Percentiles rank a stretch among this genome's conserved stretches.
phyloP scores from a whole-genome alignment of 1,284 basidiomycete species.

The Athelia psychrophila region DNA sequence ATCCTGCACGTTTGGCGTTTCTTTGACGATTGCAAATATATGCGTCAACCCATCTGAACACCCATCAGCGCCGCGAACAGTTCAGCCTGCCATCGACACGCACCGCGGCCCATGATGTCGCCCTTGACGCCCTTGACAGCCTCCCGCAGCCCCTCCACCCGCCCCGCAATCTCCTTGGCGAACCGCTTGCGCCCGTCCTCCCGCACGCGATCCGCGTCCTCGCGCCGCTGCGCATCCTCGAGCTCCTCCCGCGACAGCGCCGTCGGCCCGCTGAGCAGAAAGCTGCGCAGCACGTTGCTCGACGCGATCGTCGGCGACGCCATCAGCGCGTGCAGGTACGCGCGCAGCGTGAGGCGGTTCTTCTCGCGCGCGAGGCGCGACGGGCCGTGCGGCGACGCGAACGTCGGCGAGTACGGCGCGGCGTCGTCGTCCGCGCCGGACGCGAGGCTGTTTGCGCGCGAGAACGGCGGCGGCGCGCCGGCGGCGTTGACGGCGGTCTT shows the following conservation, averaged over 20 bases:
- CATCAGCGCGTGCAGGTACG: slow-evolving; percentile 85
- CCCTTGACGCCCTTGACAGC: slow-evolving; percentile 89
- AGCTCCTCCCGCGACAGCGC: slow-evolving; percentile 71
- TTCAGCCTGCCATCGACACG: slow-evolving; percentile 3
- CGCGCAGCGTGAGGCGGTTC: slow-evolving; percentile 92
- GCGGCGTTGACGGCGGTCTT: slow-evolving; percentile 51
- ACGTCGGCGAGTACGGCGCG: slow-evolving; percentile 11
- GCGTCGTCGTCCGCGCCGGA: slow-evolving; percentile 8
- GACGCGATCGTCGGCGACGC: slow-evolving; percentile 74
- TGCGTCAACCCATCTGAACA: slow-evolving; percentile 77
- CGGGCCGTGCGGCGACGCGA: slow-evolving; percentile 5
- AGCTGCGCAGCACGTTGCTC: slow-evolving; percentile 83
- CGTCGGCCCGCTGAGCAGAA: slow-evolving; percentile 81
- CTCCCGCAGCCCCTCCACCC: slow-evolving; percentile 86
- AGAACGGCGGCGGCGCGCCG: slow-evolving; percentile 10
- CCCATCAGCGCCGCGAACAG: not conserved
- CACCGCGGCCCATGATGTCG: slow-evolving; percentile 84
- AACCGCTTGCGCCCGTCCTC: slow-evolving; percentile 89
- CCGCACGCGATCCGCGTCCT: slow-evolving; percentile 88
- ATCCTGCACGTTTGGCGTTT: slow-evolving; percentile 74
- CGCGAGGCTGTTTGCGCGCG: slow-evolving; percentile 21
- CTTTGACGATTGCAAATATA: slow-evolving; percentile 87
- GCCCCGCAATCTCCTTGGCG: slow-evolving; percentile 79
- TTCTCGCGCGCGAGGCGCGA: slow-evolving; percentile 83
- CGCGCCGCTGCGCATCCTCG: slow-evolving; percentile 76